Evolutionary conservation across 495 filamentous ascomycete species (phyloP).

Genomic region (Pyrenula massariospora): DNA sequence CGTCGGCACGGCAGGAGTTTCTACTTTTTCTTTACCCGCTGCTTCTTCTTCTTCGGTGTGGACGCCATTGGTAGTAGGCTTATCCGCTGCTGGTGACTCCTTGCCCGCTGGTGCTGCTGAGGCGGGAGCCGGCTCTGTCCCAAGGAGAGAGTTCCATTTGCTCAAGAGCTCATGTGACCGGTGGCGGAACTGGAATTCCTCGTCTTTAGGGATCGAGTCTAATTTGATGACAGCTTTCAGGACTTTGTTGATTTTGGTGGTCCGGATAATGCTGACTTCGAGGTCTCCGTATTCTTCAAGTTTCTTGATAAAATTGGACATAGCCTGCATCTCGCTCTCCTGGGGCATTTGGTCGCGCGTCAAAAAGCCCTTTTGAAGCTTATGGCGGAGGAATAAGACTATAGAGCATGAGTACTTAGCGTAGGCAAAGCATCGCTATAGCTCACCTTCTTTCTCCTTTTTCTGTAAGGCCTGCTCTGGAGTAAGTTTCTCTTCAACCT

Average conservation of each 20-base stretch:
- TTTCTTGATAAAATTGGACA: slow-evolving; percentile 69
- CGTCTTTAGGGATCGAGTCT: slow-evolving; percentile 66
- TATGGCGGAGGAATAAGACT: slow-evolving; percentile 79
- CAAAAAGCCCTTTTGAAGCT: slow-evolving; percentile 83
- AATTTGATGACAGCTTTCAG: slow-evolving; percentile 83
- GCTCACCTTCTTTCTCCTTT: slow-evolving; percentile 56
- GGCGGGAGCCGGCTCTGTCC: slow-evolving; percentile 36
- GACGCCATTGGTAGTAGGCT: slow-evolving; percentile 36
- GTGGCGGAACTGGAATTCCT: slow-evolving; percentile 72
- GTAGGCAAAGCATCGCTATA: not conserved
- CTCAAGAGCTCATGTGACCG: slow-evolving; percentile 62
- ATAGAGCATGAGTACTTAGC: not conserved
- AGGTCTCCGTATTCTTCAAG: slow-evolving; percentile 69
- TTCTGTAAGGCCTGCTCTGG: slow-evolving; percentile 51
- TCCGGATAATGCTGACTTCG: slow-evolving; percentile 72
- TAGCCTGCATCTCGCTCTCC: slow-evolving; percentile 76
- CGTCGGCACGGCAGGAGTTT: slow-evolving; percentile 2
- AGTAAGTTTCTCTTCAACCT: slow-evolving; percentile 41
- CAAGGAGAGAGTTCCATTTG: slow-evolving; percentile 74
- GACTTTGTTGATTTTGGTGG: slow-evolving; percentile 91
- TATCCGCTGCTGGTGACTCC: slow-evolving; percentile 12
- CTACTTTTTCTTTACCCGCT: slow-evolving; percentile 35
- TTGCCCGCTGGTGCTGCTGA: slow-evolving; percentile 24
- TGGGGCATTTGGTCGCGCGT: slow-evolving; percentile 68
- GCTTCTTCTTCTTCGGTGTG: slow-evolving; percentile 36